A percentile compares a stretch with the other conserved stretches of the same genome.
phyloP scores from a whole-genome alignment of 1,284 basidiomycete genomes.

The Austroboletus niveus region DNA sequence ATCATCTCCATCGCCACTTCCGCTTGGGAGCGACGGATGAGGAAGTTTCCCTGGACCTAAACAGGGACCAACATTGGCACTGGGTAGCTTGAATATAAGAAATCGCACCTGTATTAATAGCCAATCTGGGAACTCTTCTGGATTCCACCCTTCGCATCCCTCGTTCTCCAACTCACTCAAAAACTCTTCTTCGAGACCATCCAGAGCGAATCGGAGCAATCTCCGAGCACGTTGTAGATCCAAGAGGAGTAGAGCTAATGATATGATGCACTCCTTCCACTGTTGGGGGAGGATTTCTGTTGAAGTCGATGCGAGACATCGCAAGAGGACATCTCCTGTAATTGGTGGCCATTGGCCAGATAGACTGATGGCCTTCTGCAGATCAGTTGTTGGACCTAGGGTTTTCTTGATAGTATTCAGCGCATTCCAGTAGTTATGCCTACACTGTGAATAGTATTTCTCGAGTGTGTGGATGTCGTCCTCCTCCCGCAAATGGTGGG shows the following conservation, averaged over 20 bases:
- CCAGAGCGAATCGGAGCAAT: background rate
- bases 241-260: constrained; percentile 29
- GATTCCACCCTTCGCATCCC: constrained; percentile 9
- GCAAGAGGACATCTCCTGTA: constrained; percentile 25
- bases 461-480: background rate
- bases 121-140: background rate
- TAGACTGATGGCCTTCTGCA: background rate
- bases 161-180: constrained; percentile 16
- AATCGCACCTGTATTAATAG: background rate
- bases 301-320: constrained; percentile 16
- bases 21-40: constrained; percentile 39
- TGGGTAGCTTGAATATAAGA: too few species aligned
- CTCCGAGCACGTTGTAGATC: constrained; percentile 27
- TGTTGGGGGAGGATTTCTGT: background rate
- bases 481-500: background rate
- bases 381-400: background rate
- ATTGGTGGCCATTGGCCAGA: constrained; percentile 24
- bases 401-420: background rate
- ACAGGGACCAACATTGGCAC: too few species aligned
- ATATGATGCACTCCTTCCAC: constrained; percentile 29
- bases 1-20: constrained; percentile 47
- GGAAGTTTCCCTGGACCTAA: constrained; percentile 44
- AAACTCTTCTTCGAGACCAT: background rate
- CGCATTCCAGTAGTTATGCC: background rate
- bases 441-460: background rate